phyloP scores from a whole-genome alignment of 805 yeast genomes.

The Candida ortonii region DNA sequence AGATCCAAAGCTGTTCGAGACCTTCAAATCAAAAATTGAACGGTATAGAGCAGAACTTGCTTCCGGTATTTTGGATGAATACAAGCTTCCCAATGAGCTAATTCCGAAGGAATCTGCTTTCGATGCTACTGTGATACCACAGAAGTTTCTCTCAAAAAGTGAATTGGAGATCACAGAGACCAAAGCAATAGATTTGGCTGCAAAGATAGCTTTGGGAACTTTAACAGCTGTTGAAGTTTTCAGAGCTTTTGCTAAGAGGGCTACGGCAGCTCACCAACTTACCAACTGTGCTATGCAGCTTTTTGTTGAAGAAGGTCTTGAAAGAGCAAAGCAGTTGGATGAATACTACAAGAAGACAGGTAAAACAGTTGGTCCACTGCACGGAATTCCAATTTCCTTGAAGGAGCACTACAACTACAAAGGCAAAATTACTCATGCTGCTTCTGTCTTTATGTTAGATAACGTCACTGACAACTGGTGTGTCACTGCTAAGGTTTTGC shows the following conservation, averaged over 20 bases:
- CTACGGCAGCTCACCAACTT: conserved; percentile 47
- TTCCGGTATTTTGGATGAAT: conserved; percentile 28
- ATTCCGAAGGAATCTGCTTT: conserved; percentile 19
- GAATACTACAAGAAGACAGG: conserved; percentile 44
- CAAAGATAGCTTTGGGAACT: conserved; percentile 37
- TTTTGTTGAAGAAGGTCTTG: conserved; percentile 46
- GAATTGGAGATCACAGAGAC: conserved; percentile 45
- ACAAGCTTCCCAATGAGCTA: conserved; percentile 21
- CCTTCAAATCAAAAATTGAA: conserved; percentile 34
- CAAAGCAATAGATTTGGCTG: conserved; percentile 33
- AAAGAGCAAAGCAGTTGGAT: conserved; percentile 51
- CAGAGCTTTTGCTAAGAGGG: conserved; percentile 47
- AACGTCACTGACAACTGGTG: conserved; percentile 41
- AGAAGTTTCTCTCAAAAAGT: conserved; percentile 31
- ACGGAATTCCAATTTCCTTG: conserved; percentile 61
- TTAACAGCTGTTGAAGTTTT: conserved; percentile 41
- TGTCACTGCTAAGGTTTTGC: conserved; percentile 39
- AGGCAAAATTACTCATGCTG: conserved; percentile 52
- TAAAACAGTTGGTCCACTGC: conserved; percentile 52
- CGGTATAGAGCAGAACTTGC: conserved; percentile 30
- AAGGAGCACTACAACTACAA: conserved; percentile 54
- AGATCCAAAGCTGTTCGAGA: conserved; percentile 20
- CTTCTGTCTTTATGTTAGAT: conserved; percentile 42
- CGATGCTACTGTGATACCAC: conserved; percentile 29
- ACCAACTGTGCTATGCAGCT: conserved; percentile 48